Conservation (phyloP, 257 asterid genomes). For the Solanum etuberosum region DNA sequence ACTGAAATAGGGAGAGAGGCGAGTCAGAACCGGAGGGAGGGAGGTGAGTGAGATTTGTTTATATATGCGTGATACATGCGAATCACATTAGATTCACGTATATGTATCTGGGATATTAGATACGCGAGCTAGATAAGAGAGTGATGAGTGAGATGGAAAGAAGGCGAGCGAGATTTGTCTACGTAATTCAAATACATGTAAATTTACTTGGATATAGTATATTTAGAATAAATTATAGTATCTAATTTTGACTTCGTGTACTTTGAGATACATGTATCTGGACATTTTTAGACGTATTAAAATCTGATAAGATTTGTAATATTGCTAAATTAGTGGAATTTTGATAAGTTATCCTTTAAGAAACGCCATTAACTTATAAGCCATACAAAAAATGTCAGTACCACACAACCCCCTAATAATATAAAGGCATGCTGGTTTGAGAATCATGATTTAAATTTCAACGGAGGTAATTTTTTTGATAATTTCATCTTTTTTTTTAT, state of each 20-base stretch:
- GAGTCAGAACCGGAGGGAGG: background rate
- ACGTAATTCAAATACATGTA: rapidly evolving
- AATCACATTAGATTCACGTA: too few species aligned
- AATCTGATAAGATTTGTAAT: too few species aligned
- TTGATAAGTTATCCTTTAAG: background rate
- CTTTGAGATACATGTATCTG: background rate
- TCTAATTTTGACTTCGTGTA: too few species aligned
- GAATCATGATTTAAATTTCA: background rate
- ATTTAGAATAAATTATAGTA: too few species aligned
- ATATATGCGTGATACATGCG: background rate
- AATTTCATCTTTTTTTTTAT: background rate
- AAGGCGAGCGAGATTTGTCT: background rate
- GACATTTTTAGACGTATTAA: background rate
- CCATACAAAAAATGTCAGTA: background rate
- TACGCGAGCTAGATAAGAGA: too few species aligned
- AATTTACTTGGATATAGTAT: too few species aligned
- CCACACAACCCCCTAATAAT: background rate
- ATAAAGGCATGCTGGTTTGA: background rate
- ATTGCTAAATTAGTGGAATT: background rate
- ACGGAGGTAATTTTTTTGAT: background rate
- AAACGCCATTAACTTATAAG: background rate
- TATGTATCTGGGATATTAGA: too few species aligned
- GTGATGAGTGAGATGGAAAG: background rate
- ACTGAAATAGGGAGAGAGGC: background rate
- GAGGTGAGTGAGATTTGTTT: background rate